phyloP scores from a whole-genome alignment of 805 yeast species.

The Candida silvicultrix region DNA sequence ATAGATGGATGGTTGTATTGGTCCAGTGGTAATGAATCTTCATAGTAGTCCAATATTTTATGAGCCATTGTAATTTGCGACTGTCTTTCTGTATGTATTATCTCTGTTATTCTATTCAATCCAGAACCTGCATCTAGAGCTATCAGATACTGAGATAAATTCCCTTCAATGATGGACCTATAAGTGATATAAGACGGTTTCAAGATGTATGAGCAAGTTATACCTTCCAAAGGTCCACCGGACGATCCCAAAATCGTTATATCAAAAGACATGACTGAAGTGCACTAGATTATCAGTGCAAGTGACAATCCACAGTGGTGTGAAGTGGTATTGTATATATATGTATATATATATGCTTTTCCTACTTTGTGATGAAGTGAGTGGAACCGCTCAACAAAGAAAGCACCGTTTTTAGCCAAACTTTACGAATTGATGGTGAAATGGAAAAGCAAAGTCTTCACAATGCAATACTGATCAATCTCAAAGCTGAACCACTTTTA shows the following conservation, averaged over 20 bases:
- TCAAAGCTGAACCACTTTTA: no score
- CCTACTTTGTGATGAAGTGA: no score
- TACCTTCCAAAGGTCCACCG: constrained; percentile 79
- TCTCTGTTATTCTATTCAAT: constrained; percentile 44
- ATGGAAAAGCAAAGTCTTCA: no score
- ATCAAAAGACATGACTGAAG: constrained; percentile 33
- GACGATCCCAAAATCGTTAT: constrained; percentile 68
- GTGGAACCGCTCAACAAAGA: no score
- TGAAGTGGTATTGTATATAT: no score
- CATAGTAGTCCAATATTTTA: constrained; percentile 6
- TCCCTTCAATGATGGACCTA: constrained; percentile 24
- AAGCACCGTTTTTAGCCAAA: no score
- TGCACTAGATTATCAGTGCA: no score
- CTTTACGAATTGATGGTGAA: no score
- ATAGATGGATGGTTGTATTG: background rate
- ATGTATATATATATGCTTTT: no score
- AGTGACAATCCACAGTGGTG: no score
- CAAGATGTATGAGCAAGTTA: constrained; percentile 61
- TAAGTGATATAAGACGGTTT: constrained; percentile 46
- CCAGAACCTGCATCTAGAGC: constrained; percentile 83
- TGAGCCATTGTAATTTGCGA: constrained; percentile 5
- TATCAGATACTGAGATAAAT: constrained; percentile 33
- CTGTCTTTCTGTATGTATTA: constrained; percentile 17
- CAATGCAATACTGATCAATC: no score
- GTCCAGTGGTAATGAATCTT: background rate